phyloP scores from a whole-genome alignment of 768 basidiomycete species.

The Rhodotorula babjevae region DNA sequence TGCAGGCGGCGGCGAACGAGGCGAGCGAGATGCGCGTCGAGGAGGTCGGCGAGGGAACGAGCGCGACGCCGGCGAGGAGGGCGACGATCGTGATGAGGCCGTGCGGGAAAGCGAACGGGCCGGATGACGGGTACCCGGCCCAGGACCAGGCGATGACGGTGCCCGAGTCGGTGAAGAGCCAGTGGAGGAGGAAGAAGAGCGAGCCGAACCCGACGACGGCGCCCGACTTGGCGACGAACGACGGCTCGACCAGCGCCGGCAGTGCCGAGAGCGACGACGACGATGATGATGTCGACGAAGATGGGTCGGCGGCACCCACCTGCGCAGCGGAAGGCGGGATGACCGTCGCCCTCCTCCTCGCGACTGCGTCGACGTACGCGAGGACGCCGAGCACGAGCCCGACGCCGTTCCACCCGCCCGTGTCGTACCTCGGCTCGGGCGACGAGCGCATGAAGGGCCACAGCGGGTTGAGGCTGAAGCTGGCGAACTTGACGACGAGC shows the following conservation, averaged over 20 bases:
- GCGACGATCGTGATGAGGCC: slow-evolving; percentile 12
- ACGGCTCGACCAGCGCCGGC: neutral
- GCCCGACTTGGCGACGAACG: neutral
- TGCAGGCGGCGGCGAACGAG: neutral
- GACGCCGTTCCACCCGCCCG: slow-evolving; percentile 27
- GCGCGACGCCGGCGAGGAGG: slow-evolving; percentile 1
- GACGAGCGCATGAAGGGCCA: slow-evolving; percentile 34
- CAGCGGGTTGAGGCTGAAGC: slow-evolving; percentile 52
- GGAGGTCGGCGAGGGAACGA: neutral
- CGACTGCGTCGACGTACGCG: slow-evolving; percentile 1
- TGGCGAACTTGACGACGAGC: slow-evolving; percentile 67
- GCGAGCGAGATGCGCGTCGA: neutral
- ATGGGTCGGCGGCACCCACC: too few species aligned
- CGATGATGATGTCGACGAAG: too few species aligned
- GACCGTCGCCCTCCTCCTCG: too few species aligned
- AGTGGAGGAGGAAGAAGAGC: slow-evolving; percentile 32
- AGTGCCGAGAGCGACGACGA: too few species aligned
- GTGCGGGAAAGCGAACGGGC: slow-evolving; percentile 28
- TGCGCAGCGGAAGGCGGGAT: too few species aligned
- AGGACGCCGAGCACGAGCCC: slow-evolving; percentile 20
- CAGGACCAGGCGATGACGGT: slow-evolving; percentile 34
- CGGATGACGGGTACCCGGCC: slow-evolving; percentile 16
- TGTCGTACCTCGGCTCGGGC: neutral
- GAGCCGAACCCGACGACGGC: slow-evolving; percentile 26
- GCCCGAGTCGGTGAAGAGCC: slow-evolving; percentile 32